Evolutionary conservation across 1,284 basidiomycete genomes (phyloP).

Genomic region (Pseudozyma hubeiensis): DNA sequence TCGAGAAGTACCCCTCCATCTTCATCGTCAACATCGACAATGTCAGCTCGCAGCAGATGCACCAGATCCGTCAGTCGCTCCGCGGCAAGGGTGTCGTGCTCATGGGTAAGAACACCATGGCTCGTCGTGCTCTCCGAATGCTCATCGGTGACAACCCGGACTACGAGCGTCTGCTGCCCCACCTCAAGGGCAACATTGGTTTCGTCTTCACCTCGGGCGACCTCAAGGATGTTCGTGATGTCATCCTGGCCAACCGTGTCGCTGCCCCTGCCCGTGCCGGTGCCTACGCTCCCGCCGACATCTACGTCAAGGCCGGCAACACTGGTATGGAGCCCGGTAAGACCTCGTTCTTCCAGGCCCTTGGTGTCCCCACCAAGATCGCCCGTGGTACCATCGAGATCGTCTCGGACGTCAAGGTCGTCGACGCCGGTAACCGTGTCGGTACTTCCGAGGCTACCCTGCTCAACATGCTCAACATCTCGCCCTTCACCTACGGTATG

Average conservation of each 20-base stretch:
- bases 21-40: conserved; percentile 99
- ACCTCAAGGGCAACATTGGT: conserved; percentile 96
- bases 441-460: conserved; percentile 96
- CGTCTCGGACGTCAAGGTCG: conserved; percentile 95
- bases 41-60: conserved; percentile 98
- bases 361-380: conserved; percentile 99
- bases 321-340: conserved; percentile 95
- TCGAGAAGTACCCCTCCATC: conserved; percentile 91
- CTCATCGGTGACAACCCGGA: conserved; percentile 90
- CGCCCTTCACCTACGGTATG: conserved; percentile 96
- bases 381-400: conserved; percentile 99
- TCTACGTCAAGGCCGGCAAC: conserved; percentile 92
- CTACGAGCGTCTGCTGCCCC: conserved; percentile 94
- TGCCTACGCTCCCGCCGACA: conserved; percentile 91
- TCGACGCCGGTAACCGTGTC: conserved; percentile 89
- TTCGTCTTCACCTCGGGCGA: conserved; percentile 97
- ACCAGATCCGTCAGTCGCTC: conserved; percentile 94
- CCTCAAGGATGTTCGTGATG: conserved; percentile 91
- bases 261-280: conserved; percentile 98
- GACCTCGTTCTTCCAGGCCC: conserved; percentile 94
- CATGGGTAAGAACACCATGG: conserved; percentile 99
- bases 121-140: conserved; percentile 93
- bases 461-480: conserved; percentile 95
- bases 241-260: conserved; percentile 96
- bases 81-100: conserved; percentile 95